phyloP scores from a whole-genome alignment of 2,329 filamentous ascomycete species.

The Fusarium pseudoanthophilum region DNA sequence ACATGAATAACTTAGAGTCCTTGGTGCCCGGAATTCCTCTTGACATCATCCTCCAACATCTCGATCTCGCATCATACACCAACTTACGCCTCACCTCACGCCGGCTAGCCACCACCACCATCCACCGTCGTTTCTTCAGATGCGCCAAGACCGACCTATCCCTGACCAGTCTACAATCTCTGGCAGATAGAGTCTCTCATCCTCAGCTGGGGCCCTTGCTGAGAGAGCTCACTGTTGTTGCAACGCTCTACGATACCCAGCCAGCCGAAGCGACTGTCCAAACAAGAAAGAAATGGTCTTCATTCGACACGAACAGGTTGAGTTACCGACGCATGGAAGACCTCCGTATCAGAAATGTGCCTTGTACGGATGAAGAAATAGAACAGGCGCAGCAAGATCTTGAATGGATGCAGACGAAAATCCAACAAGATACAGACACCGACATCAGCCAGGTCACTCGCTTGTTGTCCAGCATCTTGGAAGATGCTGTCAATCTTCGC shows the following conservation, averaged over 20 bases:
- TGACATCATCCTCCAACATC: background rate
- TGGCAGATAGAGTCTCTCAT: background rate
- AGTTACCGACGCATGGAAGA: background rate
- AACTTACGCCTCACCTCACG: background rate
- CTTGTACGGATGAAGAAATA: background rate
- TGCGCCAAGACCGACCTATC: background rate
- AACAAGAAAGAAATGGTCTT: background rate
- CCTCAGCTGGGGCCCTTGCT: background rate
- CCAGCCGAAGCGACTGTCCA: background rate
- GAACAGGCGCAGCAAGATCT: background rate
- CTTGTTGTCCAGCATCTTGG: background rate
- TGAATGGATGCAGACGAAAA: background rate
- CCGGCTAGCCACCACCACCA: background rate
- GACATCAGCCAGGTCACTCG: rapidly evolving
- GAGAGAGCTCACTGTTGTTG: background rate
- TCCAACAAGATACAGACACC: background rate
- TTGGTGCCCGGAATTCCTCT: background rate
- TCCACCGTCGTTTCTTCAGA: background rate
- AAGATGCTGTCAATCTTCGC: background rate
- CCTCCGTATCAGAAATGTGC: background rate
- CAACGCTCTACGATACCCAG: background rate
- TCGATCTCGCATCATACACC: background rate
- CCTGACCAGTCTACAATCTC: background rate
- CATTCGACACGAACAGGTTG: background rate
- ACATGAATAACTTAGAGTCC: background rate